phyloP scores from a whole-genome alignment of 176 grass and related monocot genomes.

The Panicum miliaceum region DNA sequence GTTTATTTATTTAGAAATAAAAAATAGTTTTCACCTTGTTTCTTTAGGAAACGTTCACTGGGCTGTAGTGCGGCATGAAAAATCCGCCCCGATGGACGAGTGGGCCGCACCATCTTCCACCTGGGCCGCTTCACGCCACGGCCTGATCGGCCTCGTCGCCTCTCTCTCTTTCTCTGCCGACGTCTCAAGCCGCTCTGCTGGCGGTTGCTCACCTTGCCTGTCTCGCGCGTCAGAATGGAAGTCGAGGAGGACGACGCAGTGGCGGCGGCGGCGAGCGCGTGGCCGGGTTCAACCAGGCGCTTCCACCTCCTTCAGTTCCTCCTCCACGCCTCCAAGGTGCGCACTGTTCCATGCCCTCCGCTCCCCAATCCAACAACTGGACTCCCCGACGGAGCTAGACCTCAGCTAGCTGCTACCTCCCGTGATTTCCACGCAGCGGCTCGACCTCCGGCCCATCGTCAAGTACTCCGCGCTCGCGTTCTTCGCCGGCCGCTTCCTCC shows the following conservation, averaged over 20 bases:
- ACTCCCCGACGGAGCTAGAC: background rate
- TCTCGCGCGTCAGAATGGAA: background rate
- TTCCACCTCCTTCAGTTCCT: constrained; percentile 54
- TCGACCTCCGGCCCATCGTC: constrained; percentile 71
- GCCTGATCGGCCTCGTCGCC: background rate
- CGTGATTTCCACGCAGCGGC: constrained; percentile 52
- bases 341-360: background rate
- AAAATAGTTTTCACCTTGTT: background rate
- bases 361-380: background rate
- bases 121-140: background rate
- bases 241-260: background rate
- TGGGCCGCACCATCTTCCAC: background rate
- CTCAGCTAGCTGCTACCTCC: background rate
- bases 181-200: background rate
- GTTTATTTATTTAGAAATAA: background rate
- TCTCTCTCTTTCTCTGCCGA: background rate
- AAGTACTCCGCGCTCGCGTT: constrained; percentile 82
- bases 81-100: background rate
- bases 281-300: constrained; percentile 40
- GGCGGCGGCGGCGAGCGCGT: constrained; percentile 11
- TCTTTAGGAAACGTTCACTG: background rate
- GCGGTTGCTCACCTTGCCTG: background rate
- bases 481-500: constrained; percentile 71
- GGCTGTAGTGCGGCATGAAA: background rate
- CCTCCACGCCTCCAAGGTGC: constrained; percentile 46